Evolutionary conservation across 768 basidiomycete genomes (phyloP), one percentile per base, ranked within the genome.

Genomic region (Tylopilus balloui): DNA sequence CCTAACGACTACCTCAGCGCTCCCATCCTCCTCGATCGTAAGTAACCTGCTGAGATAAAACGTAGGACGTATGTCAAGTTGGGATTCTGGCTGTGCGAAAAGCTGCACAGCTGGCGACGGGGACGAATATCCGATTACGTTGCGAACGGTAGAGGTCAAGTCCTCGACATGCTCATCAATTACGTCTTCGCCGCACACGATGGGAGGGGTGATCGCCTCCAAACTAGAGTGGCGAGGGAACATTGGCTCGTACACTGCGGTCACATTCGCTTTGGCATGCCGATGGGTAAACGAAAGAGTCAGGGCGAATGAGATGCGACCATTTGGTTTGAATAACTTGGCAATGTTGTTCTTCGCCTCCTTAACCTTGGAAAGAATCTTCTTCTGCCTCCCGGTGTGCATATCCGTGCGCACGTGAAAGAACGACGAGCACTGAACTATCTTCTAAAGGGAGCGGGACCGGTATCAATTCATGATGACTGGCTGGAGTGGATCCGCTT

Each of bases 281-380:
- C 29, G 42, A 31, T 37, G 13, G 23, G 37, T 38, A 25, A 24
- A 25, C n/a, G 19, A n/a, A 27, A 29, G 8, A 20, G 32, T 21
- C 25, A 31, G 4, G 11, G 29, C 0, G 15, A 29, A 11, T 14
- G 12, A 31, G 36, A 14, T 25, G 25, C 42, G 47, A 32, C 34
- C 12, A 17, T 38, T 28, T 13, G 29, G 31, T 45, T 43, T 60
- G 45, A 64, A 60, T 28, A 62, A 37, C 42, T 45, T 58, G 36
- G 31, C 13, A 19, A 62, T 47, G 29, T 15, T 53, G 23, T 37
- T 45, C 51, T 52, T 62, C 36, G 46, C 52, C 1, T 24, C 50
- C 37, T 42, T 49, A 37, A 57, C 39, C 35, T 41, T 60, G 34
- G 38, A 49, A 23, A 57, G 6, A 29, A 55, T 29, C 40, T 29